These are phyloP conservation scores for Aspergillus oerlinghausenensis DNA, from an alignment of 2,329 filamentous ascomycete species.

Conservation along the genomic window DNA sequence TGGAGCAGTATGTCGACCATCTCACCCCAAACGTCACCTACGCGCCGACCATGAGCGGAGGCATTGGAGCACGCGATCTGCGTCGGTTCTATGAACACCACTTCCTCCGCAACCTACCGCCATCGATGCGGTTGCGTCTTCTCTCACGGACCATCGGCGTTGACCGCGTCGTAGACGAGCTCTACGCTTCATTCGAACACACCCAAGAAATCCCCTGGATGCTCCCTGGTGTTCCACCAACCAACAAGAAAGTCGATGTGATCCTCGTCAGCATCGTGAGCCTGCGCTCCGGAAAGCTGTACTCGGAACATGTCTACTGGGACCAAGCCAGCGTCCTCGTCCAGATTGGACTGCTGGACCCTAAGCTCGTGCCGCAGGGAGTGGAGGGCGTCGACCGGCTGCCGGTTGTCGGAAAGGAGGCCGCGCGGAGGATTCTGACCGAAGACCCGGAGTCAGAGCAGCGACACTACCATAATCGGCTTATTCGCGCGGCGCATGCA, in stretches of 20 bases:
- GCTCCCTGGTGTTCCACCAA: constrained; percentile 54
- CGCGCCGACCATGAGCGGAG: constrained; percentile 37
- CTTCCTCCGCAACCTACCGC: constrained; percentile 51
- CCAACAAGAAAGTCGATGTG: constrained; percentile 53
- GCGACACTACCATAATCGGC: constrained; percentile 31
- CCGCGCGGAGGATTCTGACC: constrained; percentile 36
- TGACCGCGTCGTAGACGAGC: constrained; percentile 59
- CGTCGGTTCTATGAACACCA: constrained; percentile 53
- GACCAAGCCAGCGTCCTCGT: constrained; percentile 59
- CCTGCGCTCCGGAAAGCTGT: constrained; percentile 50
- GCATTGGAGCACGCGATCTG: constrained; percentile 38
- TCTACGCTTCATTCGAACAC: constrained; percentile 55
- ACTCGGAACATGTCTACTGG: constrained; percentile 58
- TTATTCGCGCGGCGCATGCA: constrained; percentile 25
- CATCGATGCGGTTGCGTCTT: constrained; percentile 49
- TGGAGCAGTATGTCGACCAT: constrained; percentile 28
- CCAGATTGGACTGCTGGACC: constrained; percentile 55
- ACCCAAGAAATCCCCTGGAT: constrained; percentile 55
- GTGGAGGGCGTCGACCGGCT: constrained; percentile 36
- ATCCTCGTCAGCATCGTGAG: constrained; percentile 55
- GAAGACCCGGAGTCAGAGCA: constrained; percentile 34
- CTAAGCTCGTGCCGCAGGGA: constrained; percentile 49
- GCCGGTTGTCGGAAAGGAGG: constrained; percentile 38
- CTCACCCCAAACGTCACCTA: constrained; percentile 28
- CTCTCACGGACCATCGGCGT: constrained; percentile 55